Evolutionary conservation across 176 grass and related monocot genomes (phyloP), one percentile per base, ranked within the genome.

Genomic region (Thalia dealbata): DNA sequence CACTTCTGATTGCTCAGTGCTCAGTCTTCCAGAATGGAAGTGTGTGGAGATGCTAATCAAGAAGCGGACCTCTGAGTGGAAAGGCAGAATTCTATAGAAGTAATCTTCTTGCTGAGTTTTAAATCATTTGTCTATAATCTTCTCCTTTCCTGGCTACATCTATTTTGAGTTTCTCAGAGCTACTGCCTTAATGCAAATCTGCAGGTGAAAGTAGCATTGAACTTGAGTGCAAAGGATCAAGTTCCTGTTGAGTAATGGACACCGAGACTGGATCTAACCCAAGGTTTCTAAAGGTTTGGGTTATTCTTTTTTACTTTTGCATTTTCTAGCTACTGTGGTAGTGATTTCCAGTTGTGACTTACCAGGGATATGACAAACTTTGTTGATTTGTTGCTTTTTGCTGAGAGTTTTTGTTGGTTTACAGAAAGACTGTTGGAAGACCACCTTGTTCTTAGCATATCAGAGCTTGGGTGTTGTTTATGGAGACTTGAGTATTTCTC

Each of bases 381-480:
- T 71, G 35, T 14, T 51, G 13, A 76, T 30, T 55, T 82, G 78
- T 25, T n/a, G 43, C 35, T 56, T 29, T 28, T 78, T 71, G 69
- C 72, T 76, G 78, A 70, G 73, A 64, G 51, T 18, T 80, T 70
- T 38, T 21, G 45, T 35, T 60, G 55, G 11, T 58, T 50, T 88
- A 78, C 85, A 99, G 95, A 83, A 86, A 78, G 85, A 99, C 79
- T 88, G 90, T 35, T 99, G 95, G 95, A 89, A 84, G 84, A 67
- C 85, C 24, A 88, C 86, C 52, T 73, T 99, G 86, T 78, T 99
- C 13, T 81, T 99, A 63, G 95, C 95, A 6, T 99, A 93, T 79
- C 95, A 99, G 85, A 99, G 95, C 82, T 55, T 99, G 16, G 95
- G 95, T 44, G 95, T 93, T 74, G 95, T 99, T 11, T 99, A 99